Evolutionary conservation across 768 basidiomycete species (phyloP).

Genomic region (Tulasnella sp.): DNA sequence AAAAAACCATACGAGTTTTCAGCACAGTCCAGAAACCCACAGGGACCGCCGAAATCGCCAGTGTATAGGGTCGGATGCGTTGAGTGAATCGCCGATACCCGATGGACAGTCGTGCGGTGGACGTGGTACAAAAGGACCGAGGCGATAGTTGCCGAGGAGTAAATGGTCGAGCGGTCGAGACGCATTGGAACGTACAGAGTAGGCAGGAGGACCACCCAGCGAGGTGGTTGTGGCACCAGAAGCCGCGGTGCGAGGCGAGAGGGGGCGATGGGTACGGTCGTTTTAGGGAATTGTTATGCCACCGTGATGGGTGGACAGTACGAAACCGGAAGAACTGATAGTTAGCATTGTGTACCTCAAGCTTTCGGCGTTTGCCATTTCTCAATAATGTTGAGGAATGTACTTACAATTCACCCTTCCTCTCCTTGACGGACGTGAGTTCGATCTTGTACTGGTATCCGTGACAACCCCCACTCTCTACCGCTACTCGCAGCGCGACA

Average conservation of each 20-base stretch:
- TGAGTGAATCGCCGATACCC: not conserved
- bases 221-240: not conserved
- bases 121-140: not conserved
- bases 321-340: not conserved
- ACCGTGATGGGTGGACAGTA: not conserved
- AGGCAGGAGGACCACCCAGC: not conserved
- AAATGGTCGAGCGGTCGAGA: not conserved
- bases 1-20: not conserved
- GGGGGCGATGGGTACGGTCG: not conserved
- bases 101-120: not conserved
- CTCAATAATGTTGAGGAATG: not conserved
- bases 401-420: conserved; percentile 76
- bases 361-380: not conserved
- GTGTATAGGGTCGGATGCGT: not conserved
- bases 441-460: conserved; percentile 95
- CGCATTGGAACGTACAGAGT: not conserved
- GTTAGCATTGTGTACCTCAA: not conserved
- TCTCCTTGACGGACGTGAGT: conserved; percentile 41
- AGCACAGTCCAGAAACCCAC: not conserved
- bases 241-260: not conserved
- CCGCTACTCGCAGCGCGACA: conserved; percentile 66
- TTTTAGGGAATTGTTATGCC: not conserved
- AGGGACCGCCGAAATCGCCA: not conserved
- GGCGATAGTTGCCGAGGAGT: not conserved
- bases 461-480: conserved; percentile 93